Evolutionary conservation across 2,329 filamentous ascomycete genomes (phyloP), one percentile per base, ranked within the genome.

Genomic region (Trichoderma lentiforme): DNA sequence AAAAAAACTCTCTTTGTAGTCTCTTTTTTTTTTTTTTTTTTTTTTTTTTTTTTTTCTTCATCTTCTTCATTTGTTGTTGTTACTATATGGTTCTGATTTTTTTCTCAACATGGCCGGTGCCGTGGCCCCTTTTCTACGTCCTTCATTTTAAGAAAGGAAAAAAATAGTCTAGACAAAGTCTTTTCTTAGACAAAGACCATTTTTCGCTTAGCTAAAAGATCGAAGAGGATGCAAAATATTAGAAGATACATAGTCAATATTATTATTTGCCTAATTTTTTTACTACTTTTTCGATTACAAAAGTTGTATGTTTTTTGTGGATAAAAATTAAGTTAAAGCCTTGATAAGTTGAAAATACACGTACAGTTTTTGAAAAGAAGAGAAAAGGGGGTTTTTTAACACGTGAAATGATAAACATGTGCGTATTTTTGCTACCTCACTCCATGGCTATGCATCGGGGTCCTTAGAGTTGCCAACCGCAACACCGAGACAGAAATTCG

Each of bases 381-480:
- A 56, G 15, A 24, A 47, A 57, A 11, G 11, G 24, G 61, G 43
- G 5, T 14, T 53, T 24, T 51, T 24, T 24, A 26, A 39, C 24
- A 68, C 72, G 64, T 65, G 63, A 73, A 73, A 69, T 74, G 43
- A 32, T 64, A 6, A 65, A 72, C 65, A 62, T 64, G 32, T 60
- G 60, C 70, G 60, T 66, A 62, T 72, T 74, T 70, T 63, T 43
- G 58, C 58, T 70, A 53, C 36, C 68, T 70, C 78, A 72, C 73
- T 75, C 74, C 72, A 60, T 73, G 72, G 73, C 70, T 68, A 76
- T 78, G 76, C 75, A 75, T 72, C 70, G 60, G n/a, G 39, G 30
- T 34, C 21, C 34, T 56, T 56, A 28, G 7, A 43, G 34, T 57
- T 26, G 43, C n/a, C 61, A 71, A 53, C 62, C 24, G 32, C 64